Conservation (phyloP, 2,329 filamentous ascomycete genomes). For the Onygena corvina region DNA sequence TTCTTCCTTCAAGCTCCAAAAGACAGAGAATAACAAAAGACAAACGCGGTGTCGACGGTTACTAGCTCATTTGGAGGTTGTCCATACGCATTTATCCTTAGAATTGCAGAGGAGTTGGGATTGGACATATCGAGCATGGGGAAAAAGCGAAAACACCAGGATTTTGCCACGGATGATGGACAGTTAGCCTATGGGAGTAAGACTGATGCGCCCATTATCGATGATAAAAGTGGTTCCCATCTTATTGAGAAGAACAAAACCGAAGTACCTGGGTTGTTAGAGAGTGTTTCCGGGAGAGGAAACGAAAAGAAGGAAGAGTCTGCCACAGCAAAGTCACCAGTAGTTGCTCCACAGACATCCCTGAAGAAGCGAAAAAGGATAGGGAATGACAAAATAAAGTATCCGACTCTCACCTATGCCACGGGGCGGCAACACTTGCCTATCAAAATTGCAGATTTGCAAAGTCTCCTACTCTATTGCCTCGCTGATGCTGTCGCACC, state of each 20-base stretch:
- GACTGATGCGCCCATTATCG: background rate
- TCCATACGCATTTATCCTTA: background rate
- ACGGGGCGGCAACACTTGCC: conserved; percentile 44
- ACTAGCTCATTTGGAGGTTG: background rate
- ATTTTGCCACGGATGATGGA: background rate
- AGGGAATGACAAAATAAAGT: conserved; percentile 37
- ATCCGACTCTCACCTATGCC: conserved; percentile 43
- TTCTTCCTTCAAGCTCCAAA: too few relatives aligned
- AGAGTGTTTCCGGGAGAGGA: conserved; percentile 9
- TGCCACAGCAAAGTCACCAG: conserved; percentile 10
- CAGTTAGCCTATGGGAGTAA: background rate
- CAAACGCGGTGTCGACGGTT: background rate
- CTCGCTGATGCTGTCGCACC: conserved; percentile 50
- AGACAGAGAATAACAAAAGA: too few relatives aligned
- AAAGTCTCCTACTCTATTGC: conserved; percentile 47
- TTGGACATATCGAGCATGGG: conserved; percentile 9
- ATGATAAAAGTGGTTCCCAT: conserved; percentile 20
- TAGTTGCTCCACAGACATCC: conserved; percentile 14
- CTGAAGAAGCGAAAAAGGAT: conserved; percentile 26
- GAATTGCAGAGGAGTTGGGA: background rate
- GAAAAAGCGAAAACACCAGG: conserved; percentile 12
- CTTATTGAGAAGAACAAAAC: conserved; percentile 19
- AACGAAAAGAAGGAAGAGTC: background rate
- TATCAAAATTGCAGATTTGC: conserved; percentile 48
- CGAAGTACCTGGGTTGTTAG: conserved; percentile 1